Base-by-base conservation (phyloP, 75 land plant genomes). In the Cunninghamia lanceolata region DNA sequence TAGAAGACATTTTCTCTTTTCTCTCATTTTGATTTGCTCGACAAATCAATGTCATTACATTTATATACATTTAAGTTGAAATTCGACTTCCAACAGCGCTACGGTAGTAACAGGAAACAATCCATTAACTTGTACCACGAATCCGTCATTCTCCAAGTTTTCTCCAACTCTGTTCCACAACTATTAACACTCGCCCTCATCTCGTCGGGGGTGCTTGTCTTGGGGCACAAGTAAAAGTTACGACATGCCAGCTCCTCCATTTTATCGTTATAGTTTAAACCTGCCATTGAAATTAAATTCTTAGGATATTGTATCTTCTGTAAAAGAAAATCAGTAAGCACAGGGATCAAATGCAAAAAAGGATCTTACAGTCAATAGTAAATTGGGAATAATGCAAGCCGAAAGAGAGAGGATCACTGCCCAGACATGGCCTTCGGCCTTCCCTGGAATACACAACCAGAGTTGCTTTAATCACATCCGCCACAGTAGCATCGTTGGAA, bases 311-410 rank as follows among this genome's bases (percentile, higher is more conserved):
- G 35, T 2, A 1, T 13, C 19, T 21, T 21, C 14, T 14, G 25
- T 9, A 82, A 10, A 30, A 28, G 1, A n/a, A 3, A 45, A 10
- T 13, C 19, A 21, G 46, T 35, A 5, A 13, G 52, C 53, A 10
- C 2, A 50, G 53, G 2, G 68, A 63, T 5, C 7, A 25, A 3
- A 56, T 19, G 19, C 4, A 16, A 3, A 3, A 3, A 38, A 76
- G 36, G 42, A 17, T 3, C 53, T 82, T 82, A 82, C 84, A 46
- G 50, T 82, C 84, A 21, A 82, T 30, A 30, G 13, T 28, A 52
- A 82, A 82, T 82, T 82, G 84, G 21, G 84, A 82, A 16, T 46
- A 82, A 50, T 82, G 84, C 19, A 82, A 39, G 7, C 16, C 52
- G 25, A 46, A 82, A 9, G 35, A 11, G 45, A 32, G 5, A 7